These are phyloP conservation scores for Neurospora sp. DNA, from an alignment of 495 filamentous ascomycete species.

Conservation along the genomic window DNA sequence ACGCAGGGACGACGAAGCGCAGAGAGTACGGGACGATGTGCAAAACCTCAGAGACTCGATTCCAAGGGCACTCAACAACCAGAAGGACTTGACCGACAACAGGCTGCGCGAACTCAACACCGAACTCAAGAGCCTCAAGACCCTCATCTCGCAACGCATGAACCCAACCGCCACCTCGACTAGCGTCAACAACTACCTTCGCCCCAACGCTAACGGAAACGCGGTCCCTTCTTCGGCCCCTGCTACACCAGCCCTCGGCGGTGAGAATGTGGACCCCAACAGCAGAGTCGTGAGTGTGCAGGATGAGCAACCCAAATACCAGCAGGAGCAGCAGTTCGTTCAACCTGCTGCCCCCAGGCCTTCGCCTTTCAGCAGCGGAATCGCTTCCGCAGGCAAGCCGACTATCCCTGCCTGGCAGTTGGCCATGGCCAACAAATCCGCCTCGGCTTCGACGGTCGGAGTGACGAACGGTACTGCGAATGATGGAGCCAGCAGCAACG, in stretches of 20 bases:
- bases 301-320: conserved; percentile 28
- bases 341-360: conserved; percentile 17
- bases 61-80: conserved; percentile 75
- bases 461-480: conserved; percentile 14
- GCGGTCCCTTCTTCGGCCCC: conserved; percentile 15
- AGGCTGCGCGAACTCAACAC: conserved; percentile 73
- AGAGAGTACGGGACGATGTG: conserved; percentile 79
- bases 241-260: conserved; percentile 21
- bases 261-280: conserved; percentile 10
- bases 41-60: conserved; percentile 70
- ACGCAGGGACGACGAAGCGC: conserved; percentile 73
- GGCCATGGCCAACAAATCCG: conserved; percentile 49
- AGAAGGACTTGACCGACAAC: conserved; percentile 73
- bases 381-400: conserved; percentile 33
- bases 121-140: conserved; percentile 89
- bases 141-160: conserved; percentile 72
- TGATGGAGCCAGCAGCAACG: conserved; percentile 10
- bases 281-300: conserved; percentile 20
- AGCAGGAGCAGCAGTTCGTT: conserved; percentile 15
- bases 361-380: conserved; percentile 29
- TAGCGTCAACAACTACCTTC: conserved; percentile 24
- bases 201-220: conserved; percentile 25
- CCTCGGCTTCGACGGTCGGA: conserved; percentile 17
- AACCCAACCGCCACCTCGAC: conserved; percentile 36
- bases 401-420: conserved; percentile 92